Evolutionary conservation across 2,329 filamentous ascomycete species (phyloP).

Genomic region (Hirsutella thompsonii): DNA sequence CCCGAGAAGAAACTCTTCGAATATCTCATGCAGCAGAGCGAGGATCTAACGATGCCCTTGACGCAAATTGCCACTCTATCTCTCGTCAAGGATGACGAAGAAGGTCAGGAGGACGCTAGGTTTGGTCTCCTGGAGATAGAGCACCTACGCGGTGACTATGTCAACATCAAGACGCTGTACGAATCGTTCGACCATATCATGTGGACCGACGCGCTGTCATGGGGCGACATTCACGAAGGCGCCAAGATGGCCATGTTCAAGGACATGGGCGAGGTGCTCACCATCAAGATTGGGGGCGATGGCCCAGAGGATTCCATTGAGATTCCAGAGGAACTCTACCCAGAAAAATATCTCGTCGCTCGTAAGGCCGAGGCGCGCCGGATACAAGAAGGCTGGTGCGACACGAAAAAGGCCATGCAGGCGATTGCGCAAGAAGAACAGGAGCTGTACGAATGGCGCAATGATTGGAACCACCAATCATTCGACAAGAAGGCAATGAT

Average conservation of each 20-base stretch:
- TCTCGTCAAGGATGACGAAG: slow-evolving; percentile 14
- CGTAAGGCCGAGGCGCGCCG: slow-evolving; percentile 31
- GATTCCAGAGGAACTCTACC: slow-evolving; percentile 37
- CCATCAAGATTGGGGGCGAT: slow-evolving; percentile 29
- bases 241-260: slow-evolving; percentile 29
- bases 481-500: slow-evolving; percentile 18
- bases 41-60: slow-evolving; percentile 15
- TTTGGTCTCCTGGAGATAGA: slow-evolving; percentile 31
- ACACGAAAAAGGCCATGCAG: slow-evolving; percentile 15
- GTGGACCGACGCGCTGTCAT: slow-evolving; percentile 30
- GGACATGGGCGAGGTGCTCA: slow-evolving; percentile 36
- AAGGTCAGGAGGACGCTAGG: slow-evolving; percentile 19
- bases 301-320: slow-evolving; percentile 31
- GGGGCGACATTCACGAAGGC: slow-evolving; percentile 19
- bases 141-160: slow-evolving; percentile 21
- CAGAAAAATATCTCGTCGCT: slow-evolving; percentile 36
- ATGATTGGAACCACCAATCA: slow-evolving; percentile 12
- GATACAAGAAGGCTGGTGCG: slow-evolving; percentile 25
- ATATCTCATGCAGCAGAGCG: slow-evolving; percentile 19
- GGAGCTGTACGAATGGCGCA: slow-evolving; percentile 13
- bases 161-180: slow-evolving; percentile 28
- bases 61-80: slow-evolving; percentile 18
- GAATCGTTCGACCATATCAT: slow-evolving; percentile 34
- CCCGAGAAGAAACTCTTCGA: slow-evolving; percentile 32
- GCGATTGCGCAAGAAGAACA: slow-evolving; percentile 12